These are phyloP conservation scores for Chernovozyma sophiae-reginae DNA, from an alignment of 1,139 yeast species.

Conservation along the genomic window DNA sequence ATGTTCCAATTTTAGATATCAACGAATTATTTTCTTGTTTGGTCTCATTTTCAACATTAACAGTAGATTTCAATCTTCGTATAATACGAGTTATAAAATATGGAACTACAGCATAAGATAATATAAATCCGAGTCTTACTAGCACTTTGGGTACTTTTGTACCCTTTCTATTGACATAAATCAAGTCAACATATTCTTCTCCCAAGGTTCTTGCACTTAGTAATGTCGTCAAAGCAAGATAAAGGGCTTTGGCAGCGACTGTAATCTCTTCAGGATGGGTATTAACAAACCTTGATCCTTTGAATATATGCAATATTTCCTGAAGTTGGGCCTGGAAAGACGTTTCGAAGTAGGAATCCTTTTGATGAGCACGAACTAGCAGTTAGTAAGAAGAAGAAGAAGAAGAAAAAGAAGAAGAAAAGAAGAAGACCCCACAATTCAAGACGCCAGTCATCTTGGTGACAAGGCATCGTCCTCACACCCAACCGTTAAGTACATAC, in stretches of 20 bases:
- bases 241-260: conserved; percentile 53
- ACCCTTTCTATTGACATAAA: conserved; percentile 58
- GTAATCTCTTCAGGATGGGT: conserved; percentile 61
- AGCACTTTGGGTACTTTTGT: conserved; percentile 44
- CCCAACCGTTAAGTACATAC: too few species aligned
- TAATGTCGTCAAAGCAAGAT: conserved; percentile 68
- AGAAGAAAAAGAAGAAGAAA: conserved; percentile 1
- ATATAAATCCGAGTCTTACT: conserved; percentile 49
- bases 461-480: too few species aligned
- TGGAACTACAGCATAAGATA: conserved; percentile 56
- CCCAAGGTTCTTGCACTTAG: conserved; percentile 81
- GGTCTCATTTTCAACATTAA: conserved; percentile 3
- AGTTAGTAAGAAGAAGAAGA: conserved; percentile 5
- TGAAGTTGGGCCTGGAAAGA: conserved; percentile 51
- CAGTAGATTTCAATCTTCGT: conserved; percentile 17
- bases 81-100: conserved; percentile 39
- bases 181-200: conserved; percentile 87
- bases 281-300: conserved; percentile 69
- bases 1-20: conserved; percentile 13
- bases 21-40: conserved; percentile 1
- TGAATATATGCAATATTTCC: conserved; percentile 50
- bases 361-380: conserved; percentile 75
- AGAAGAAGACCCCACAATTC: too few species aligned
- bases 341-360: conserved; percentile 70
- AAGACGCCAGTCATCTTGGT: neutral